Evolutionary conservation across 176 grass and related monocot genomes (phyloP).

Genomic region (Carex scoparia): DNA sequence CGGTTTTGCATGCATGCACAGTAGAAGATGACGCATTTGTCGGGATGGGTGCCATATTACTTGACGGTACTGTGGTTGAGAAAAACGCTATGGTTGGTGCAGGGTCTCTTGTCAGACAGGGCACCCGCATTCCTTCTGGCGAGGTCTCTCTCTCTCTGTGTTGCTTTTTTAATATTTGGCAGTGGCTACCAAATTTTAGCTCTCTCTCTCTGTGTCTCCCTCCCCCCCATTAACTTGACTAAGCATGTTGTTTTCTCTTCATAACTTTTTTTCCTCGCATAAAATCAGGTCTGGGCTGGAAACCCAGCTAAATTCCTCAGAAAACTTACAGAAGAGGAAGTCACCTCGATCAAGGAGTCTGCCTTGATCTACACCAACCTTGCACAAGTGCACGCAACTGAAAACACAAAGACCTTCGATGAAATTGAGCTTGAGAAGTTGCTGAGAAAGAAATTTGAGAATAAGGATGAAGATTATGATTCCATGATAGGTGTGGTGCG

Average conservation of each 20-base stretch:
- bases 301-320: conserved; percentile 95
- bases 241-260: neutral
- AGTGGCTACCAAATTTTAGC: neutral
- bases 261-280: neutral
- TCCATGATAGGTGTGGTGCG: conserved; percentile 84
- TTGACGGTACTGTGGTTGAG: conserved; percentile 90
- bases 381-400: conserved; percentile 84
- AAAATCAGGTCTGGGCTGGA: conserved; percentile 80
- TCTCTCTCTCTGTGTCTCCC: conserved; percentile 18
- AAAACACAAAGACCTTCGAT: conserved; percentile 77
- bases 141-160: conserved; percentile 50
- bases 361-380: conserved; percentile 79
- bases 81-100: conserved; percentile 89
- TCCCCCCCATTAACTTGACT: neutral
- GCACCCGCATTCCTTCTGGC: conserved; percentile 80
- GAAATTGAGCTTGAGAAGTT: conserved; percentile 92
- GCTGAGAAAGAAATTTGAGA: conserved; percentile 76
- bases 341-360: conserved; percentile 65
- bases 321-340: conserved; percentile 94
- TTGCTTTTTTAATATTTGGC: too few species aligned
- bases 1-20: conserved; percentile 85
- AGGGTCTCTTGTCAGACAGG: conserved; percentile 86
- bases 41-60: conserved; percentile 83
- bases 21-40: conserved; percentile 91
- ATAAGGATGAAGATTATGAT: conserved; percentile 76